Evolutionary conservation across 1,139 yeast species (phyloP).

Genomic region (Hyphopichia burtonii): DNA sequence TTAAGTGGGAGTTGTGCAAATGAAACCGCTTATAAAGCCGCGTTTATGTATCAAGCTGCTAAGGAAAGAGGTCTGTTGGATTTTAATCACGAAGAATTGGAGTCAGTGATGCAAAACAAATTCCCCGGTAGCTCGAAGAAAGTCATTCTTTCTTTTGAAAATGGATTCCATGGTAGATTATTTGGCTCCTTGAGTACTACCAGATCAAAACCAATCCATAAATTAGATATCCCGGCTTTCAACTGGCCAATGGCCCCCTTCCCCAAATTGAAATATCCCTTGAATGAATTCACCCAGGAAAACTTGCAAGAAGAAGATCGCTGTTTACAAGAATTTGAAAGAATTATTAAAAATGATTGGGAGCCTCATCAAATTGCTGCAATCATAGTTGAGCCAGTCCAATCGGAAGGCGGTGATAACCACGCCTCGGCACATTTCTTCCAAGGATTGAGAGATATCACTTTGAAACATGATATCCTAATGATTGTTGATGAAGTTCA

Average conservation of each 20-base stretch:
- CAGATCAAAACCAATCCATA: conserved; percentile 73
- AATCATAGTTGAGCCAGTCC: conserved; percentile 69
- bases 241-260: conserved; percentile 78
- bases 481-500: conserved; percentile 74
- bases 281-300: conserved; percentile 48
- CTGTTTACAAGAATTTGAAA: conserved; percentile 58
- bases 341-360: conserved; percentile 45
- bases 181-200: conserved; percentile 74
- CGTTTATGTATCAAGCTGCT: conserved; percentile 69
- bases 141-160: conserved; percentile 66
- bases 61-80: conserved; percentile 54
- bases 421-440: conserved; percentile 61
- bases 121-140: conserved; percentile 69
- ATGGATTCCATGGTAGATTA: conserved; percentile 74
- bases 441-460: conserved; percentile 64
- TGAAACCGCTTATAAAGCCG: conserved; percentile 76
- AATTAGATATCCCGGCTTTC: conserved; percentile 73
- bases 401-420: conserved; percentile 77
- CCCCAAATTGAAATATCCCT: conserved; percentile 65
- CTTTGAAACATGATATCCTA: conserved; percentile 56
- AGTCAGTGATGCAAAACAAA: conserved; percentile 62
- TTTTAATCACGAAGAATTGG: conserved; percentile 56
- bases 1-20: conserved; percentile 75
- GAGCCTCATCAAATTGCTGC: conserved; percentile 59
- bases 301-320: conserved; percentile 61